phyloP scores from a whole-genome alignment of 2,329 filamentous ascomycete species.

The Trichoderma afroharzianum region DNA sequence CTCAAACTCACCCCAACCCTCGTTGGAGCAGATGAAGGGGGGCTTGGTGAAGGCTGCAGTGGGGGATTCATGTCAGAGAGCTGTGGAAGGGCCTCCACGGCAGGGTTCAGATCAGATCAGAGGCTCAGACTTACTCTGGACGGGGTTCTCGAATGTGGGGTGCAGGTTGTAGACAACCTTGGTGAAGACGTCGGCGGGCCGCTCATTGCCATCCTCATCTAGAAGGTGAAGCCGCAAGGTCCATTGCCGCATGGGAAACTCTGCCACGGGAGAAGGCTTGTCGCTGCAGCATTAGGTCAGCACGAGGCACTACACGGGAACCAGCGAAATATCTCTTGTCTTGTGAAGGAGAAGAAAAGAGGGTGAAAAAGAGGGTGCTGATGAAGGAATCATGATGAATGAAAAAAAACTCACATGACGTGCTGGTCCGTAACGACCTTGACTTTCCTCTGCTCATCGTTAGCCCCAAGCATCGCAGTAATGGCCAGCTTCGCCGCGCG shows the following conservation, averaged over 20 bases:
- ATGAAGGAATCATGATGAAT: not conserved
- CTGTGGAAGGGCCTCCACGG: not conserved
- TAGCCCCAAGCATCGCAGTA: slow-evolving; percentile 23
- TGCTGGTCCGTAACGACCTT: slow-evolving; percentile 92
- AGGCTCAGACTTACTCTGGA: slow-evolving; percentile 65
- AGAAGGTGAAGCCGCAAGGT: slow-evolving; percentile 80
- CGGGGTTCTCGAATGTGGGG: slow-evolving; percentile 84
- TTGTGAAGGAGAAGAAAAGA: not conserved
- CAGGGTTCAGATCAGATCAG: not conserved
- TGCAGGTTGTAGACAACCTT: slow-evolving; percentile 92
- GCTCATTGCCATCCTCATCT: slow-evolving; percentile 81
- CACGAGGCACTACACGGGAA: not conserved
- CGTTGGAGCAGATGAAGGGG: slow-evolving; percentile 85
- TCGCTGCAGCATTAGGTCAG: slow-evolving; percentile 49
- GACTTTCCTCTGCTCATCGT: slow-evolving; percentile 69
- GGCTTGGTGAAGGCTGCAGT: slow-evolving; percentile 69
- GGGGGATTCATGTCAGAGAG: not conserved
- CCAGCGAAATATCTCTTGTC: not conserved
- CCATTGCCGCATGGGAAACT: slow-evolving; percentile 92
- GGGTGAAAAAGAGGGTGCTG: not conserved
- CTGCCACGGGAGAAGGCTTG: slow-evolving; percentile 76
- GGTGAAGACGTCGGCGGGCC: slow-evolving; percentile 80
- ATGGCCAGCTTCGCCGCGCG: slow-evolving; percentile 16
- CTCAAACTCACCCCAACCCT: slow-evolving; percentile 99
- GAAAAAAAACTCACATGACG: slow-evolving; percentile 63